A percentile compares a stretch with the other conserved stretches of the same genome.
Evolutionary conservation across 306 rosid species (phyloP).

Genomic region (Glycine latifolia): DNA sequence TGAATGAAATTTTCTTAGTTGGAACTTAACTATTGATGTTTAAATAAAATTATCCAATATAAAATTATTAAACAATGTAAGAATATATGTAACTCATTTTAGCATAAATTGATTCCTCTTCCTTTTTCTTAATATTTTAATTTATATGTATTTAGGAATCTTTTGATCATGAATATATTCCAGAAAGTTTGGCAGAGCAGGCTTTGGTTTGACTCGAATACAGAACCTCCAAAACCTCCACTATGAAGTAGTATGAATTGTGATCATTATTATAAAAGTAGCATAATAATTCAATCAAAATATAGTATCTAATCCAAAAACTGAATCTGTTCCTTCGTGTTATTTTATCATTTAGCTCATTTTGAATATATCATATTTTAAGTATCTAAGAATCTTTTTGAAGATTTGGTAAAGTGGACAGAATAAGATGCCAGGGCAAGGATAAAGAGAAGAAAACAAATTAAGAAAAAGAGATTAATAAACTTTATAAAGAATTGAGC

Average conservation of each 20-base stretch:
- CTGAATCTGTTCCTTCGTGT: neutral
- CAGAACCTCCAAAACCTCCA: constrained; percentile 3
- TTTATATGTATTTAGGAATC: neutral
- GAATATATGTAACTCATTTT: no score
- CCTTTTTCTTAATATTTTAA: no score
- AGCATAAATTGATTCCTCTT: no score
- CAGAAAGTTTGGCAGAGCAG: neutral
- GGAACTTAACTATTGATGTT: no score
- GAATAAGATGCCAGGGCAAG: no score
- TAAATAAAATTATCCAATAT: no score
- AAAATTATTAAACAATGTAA: no score
- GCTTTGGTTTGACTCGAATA: neutral
- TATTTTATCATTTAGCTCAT: neutral
- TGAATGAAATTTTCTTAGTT: no score
- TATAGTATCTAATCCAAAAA: constrained; percentile 4
- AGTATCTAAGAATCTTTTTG: no score
- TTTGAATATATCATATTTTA: no score
- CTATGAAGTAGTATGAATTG: neutral
- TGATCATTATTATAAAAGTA: neutral
- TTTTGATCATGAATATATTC: neutral
- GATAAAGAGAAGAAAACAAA: constrained; percentile 4
- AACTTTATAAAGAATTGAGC: neutral
- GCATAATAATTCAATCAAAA: constrained; percentile 3
- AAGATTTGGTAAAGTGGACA: no score
- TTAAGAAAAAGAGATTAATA: neutral